A percentile compares a stretch with the other conserved stretches of the same genome.
phyloP scores from a whole-genome alignment of 768 basidiomycete species.

The Kwoniella sp. region DNA sequence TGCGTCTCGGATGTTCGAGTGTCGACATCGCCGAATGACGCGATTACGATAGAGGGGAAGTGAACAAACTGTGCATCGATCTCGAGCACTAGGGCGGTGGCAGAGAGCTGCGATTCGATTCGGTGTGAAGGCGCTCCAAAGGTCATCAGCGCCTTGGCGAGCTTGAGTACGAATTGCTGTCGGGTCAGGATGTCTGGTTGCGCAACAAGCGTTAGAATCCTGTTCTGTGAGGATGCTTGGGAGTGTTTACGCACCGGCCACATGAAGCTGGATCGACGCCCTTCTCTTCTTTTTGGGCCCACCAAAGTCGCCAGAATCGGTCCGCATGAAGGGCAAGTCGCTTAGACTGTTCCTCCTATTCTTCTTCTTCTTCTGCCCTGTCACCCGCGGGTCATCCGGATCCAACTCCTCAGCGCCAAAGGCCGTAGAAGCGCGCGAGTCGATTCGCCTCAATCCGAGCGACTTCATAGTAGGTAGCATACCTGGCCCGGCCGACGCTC shows the following conservation, averaged over 20 bases:
- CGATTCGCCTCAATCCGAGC: slow-evolving; percentile 23
- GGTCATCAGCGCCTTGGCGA: slow-evolving; percentile 82
- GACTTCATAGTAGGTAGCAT: slow-evolving; percentile 30
- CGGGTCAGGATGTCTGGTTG: slow-evolving; percentile 59
- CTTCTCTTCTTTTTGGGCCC: slow-evolving; percentile 14
- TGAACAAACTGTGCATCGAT: slow-evolving; percentile 48
- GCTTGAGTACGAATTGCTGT: slow-evolving; percentile 77
- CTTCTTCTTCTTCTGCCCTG: slow-evolving; percentile 56
- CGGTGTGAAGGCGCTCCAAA: slow-evolving; percentile 35
- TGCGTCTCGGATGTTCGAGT: slow-evolving; percentile 45
- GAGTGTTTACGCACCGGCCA: slow-evolving; percentile 28
- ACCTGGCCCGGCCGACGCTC: slow-evolving; percentile 1
- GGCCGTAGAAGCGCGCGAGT: slow-evolving; percentile 11
- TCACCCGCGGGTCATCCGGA: slow-evolving; percentile 68
- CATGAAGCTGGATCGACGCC: slow-evolving; percentile 38
- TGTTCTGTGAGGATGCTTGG: slow-evolving; percentile 24
- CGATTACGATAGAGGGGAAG: slow-evolving; percentile 44
- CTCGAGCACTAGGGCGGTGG: slow-evolving; percentile 41
- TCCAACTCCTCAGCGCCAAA: slow-evolving; percentile 53
- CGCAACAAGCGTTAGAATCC: slow-evolving; percentile 18
- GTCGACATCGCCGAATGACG: slow-evolving; percentile 44
- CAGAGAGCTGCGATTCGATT: slow-evolving; percentile 43
- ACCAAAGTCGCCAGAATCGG: slow-evolving; percentile 5
- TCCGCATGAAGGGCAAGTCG: slow-evolving; percentile 20
- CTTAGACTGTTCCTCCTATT: slow-evolving; percentile 18